Base-by-base conservation (phyloP, 345 rosid species). In the Mallotus nudiflorus region DNA sequence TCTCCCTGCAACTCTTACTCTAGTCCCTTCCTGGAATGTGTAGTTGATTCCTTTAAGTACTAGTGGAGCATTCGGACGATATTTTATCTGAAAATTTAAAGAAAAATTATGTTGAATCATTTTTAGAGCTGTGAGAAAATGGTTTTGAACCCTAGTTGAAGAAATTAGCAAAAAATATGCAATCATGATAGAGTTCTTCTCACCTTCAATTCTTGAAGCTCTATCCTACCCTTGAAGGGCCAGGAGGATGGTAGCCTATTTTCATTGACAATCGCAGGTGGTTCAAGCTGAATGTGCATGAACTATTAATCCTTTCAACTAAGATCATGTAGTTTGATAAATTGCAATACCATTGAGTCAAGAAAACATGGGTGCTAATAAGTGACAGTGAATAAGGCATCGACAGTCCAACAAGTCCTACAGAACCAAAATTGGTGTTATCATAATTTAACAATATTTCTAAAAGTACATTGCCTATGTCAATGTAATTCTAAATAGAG, bases 1-100 rank as follows among this genome's bases (percentile, higher is more conserved):
- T 61, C 98, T 83, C 60, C 97, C 98, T 14, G 91, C 98, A 45
- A 93, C 90, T 59, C 98, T 94, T 0, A 89, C 87, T 77, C 90
- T 86, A 20, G 80, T 84, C 75, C 75, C 77, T 67, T 77, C 81
- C 28, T 53, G 65, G 75, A 77, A 75, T 68, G 74, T 71, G 72
- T 79, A 81, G 7, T 51, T 77, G 69, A 81, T 81, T 46, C 79
- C 84, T 60, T 77, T 71, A 0, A 81, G 76, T 44, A 77, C 73
- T 18, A 81, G 48, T 5, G 84, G 84, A 20, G 75, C 54, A 74
- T 74, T 81, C 6, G 73, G 75, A 22, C 82, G 75, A 7, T 81
- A 77, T 61, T 75, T 74, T 39, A 80, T 62, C 78, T 80, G 58
- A 3, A 65, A 2, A 45, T 44, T 63, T 19, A 44, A 46, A 24